Base-by-base conservation (phyloP, 1,139 yeast genomes). In the Zygosaccharomyces pseudobailii region DNA sequence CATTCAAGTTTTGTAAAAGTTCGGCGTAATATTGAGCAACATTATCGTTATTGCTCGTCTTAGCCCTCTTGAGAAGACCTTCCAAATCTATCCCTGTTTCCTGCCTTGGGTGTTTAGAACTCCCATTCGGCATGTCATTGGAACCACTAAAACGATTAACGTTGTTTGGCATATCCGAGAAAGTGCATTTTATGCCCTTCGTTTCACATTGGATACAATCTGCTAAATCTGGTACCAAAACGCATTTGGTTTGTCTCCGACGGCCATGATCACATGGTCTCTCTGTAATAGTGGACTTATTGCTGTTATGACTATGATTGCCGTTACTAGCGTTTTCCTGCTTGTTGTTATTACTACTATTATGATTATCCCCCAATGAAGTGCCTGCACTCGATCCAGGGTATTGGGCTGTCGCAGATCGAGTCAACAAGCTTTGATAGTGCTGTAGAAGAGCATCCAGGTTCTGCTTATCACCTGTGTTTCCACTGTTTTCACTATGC, bases 251-350 rank as follows among this genome's bases (percentile, higher is more conserved):
- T 56, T 81, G 82, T 45, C 84, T 69, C 49, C 85, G 70, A 46
- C 87, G 71, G 63, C 90, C 84, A 56, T 80, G 86, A 58, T 82
- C 87, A 62, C 90, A 84, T 1, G 86, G 84, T 31, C 66, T 62
- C 13, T 43, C 55, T 13, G 52, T 47, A n/a, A 41, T 43, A 3
- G 25, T 45, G 8, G 53, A 41, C 37, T 48, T 50, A 37, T 47
- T 43, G 31, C 33, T 47, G 36, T 35, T 42, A 19, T 30, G 43
- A 34, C 21, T 34, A 20, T 30, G 17, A 46, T 39, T 47, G 45
- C 33, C 55, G 22, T 21, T 50, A 35, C 41, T 40, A 24, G 40
- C 40, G 5, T 24, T 24, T 23, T 31, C 40, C 41, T 42, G 48
- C 44, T 36, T 44, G 47, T 42, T 54, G 47, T 22, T 51, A 33